Conservation (phyloP, 2,329 filamentous ascomycete species). For the Ilyonectria destructans region DNA sequence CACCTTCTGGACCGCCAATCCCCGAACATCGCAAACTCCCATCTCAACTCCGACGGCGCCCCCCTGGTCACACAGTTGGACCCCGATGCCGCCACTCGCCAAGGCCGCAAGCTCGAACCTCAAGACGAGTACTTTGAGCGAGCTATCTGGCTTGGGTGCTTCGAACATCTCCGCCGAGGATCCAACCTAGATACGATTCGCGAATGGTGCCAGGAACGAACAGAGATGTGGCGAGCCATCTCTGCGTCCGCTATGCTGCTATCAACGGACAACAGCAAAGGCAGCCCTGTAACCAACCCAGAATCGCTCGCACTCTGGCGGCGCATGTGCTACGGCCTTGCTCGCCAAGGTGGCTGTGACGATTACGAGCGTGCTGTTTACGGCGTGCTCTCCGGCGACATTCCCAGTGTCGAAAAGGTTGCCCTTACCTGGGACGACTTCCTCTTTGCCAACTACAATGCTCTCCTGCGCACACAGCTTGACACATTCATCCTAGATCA, state of each 20-base stretch:
- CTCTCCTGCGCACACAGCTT: slow-evolving; percentile 85
- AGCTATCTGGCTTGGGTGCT: slow-evolving; percentile 94
- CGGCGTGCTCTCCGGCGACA: slow-evolving; percentile 89
- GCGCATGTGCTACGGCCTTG: slow-evolving; percentile 81
- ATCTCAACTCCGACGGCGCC: slow-evolving; percentile 73
- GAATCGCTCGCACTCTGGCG: slow-evolving; percentile 78
- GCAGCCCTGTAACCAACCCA: slow-evolving; percentile 54
- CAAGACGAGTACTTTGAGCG: slow-evolving; percentile 92
- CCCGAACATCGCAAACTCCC: slow-evolving; percentile 69
- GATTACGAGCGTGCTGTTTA: slow-evolving; percentile 93
- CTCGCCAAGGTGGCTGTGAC: slow-evolving; percentile 79
- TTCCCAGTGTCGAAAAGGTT: slow-evolving; percentile 82
- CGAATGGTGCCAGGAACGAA: slow-evolving; percentile 89
- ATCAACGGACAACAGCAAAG: slow-evolving; percentile 63
- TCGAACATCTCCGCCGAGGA: slow-evolving; percentile 92
- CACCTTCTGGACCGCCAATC: slow-evolving; percentile 77
- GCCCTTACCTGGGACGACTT: slow-evolving; percentile 89
- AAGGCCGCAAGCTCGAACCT: slow-evolving; percentile 82
- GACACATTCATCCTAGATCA: slow-evolving; percentile 77
- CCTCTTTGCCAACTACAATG: slow-evolving; percentile 90
- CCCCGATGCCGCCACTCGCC: slow-evolving; percentile 89
- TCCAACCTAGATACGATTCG: slow-evolving; percentile 80
- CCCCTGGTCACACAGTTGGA: slow-evolving; percentile 89
- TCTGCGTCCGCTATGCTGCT: slow-evolving; percentile 83
- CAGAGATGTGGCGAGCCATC: slow-evolving; percentile 91